Evolutionary conservation across 2,329 filamentous ascomycete species (phyloP), one percentile per base, ranked within the genome.

Genomic region (Fusarium robinianum): DNA sequence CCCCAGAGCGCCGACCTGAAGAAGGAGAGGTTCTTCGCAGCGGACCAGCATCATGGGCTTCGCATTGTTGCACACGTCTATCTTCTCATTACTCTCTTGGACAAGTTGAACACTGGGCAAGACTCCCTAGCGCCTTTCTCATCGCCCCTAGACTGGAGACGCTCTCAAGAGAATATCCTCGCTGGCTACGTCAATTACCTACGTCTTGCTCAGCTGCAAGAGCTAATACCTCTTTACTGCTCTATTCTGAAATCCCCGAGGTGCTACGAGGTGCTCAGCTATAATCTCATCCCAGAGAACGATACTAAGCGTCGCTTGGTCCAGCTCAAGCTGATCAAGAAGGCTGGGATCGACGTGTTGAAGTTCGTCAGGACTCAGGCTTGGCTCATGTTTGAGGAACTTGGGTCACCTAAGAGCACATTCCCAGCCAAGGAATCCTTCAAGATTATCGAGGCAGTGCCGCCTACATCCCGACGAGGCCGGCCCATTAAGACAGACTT

Each of bases 191-290:
- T 95, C 41, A 87, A 87, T 58, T 84, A 87, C 49, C 72, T 99
- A 24, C 83, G 88, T 29, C 76, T 86, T 32, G 80, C 81, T 11
- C 81, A 83, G 22, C 81, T 94, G 41, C 82, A 87, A 46, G 85
- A 92, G 51, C 72, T 94, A 27, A 87, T 96, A 41, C 91, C 94
- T 1, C 73, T 95, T 1, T 99, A 99, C 66, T 91, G 88, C 51
- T 90, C 90, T 7, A 85, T 89, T 58, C 75, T 99, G 9, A 76
- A 81, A 8, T 71, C 76, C 6, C 73, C 81, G 9, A 78, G 85
- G 51, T 78, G 79, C 49, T 84, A 90, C 56, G 79, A 83, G 41
- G 84, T 85, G 11, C 76, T 99, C 34, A 88, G 85, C 44, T 80
- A 82, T 38, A 87, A 95, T 42, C 72, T 96, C 41, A 85, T 90